Conservation (phyloP, 2,329 filamentous ascomycete genomes). For the Diplocarpon mali region DNA sequence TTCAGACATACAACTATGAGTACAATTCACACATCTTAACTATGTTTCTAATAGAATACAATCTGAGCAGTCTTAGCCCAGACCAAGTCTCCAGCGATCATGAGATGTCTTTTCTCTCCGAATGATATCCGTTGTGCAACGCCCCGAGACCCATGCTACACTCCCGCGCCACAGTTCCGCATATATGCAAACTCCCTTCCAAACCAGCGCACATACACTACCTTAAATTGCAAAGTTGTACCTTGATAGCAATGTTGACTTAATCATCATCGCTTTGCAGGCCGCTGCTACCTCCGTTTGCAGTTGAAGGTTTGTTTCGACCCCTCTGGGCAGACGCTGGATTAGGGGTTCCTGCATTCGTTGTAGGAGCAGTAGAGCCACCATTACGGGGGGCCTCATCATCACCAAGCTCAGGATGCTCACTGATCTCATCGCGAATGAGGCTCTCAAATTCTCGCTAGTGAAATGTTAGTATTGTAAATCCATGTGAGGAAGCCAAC, state of each 20-base stretch:
- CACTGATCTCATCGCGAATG: conserved; percentile 41
- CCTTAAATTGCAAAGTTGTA: not conserved
- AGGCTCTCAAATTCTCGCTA: conserved; percentile 47
- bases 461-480: conserved; percentile 27
- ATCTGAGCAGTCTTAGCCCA: conserved; percentile 18
- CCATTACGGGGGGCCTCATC: conserved; percentile 34
- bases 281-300: conserved; percentile 32
- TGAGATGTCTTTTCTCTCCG: conserved; percentile 2
- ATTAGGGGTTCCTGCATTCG: conserved; percentile 53
- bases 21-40: conserved; percentile 12
- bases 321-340: conserved; percentile 36
- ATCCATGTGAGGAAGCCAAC: not conserved
- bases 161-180: not conserved
- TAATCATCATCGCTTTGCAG: conserved; percentile 40
- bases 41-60: conserved; percentile 27
- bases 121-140: conserved; percentile 4
- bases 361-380: conserved; percentile 37
- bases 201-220: not conserved
- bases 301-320: conserved; percentile 45
- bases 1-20: not conserved
- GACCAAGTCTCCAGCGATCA: conserved; percentile 2
- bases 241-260: not conserved
- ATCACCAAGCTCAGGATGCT: conserved; percentile 44
- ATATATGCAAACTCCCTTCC: conserved; percentile 1
- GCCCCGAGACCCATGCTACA: conserved; percentile 4